These are phyloP conservation scores for Lecanicillium sp. DNA, from an alignment of 2,329 filamentous ascomycete genomes.

Conservation along the genomic window DNA sequence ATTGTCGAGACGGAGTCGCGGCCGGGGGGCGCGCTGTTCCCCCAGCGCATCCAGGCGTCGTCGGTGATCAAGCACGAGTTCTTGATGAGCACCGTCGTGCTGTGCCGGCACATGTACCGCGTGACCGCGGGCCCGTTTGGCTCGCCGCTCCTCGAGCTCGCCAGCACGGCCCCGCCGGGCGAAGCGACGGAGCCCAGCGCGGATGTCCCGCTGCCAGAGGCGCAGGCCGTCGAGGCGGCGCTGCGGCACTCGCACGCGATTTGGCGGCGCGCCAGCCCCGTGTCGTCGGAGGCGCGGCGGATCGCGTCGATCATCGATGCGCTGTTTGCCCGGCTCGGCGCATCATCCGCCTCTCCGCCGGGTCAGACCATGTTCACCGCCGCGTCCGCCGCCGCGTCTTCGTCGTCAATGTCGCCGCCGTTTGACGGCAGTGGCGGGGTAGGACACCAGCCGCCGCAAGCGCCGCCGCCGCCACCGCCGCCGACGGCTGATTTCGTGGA, in stretches of 20 bases:
- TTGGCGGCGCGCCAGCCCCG: background rate
- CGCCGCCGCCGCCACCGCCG: background rate
- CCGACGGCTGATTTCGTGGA: background rate
- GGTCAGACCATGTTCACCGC: no score
- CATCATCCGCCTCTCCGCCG: no score
- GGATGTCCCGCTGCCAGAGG: background rate
- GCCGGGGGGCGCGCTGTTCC: conserved; percentile 8
- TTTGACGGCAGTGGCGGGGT: no score
- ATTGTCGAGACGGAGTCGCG: conserved; percentile 7
- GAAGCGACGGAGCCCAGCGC: background rate
- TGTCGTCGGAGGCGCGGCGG: conserved; percentile 4
- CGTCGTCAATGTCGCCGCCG: background rate
- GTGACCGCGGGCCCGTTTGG: conserved; percentile 3
- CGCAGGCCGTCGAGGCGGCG: conserved; percentile 1
- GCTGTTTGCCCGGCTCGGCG: background rate
- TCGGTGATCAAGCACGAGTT: conserved; percentile 12
- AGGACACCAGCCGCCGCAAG: no score
- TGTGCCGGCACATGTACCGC: conserved; percentile 11
- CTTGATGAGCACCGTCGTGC: conserved; percentile 11
- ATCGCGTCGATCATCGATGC: conserved; percentile 7
- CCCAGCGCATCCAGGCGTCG: conserved; percentile 10
- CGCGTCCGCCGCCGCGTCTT: background rate
- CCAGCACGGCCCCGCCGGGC: no score
- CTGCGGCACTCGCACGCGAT: conserved; percentile 6
- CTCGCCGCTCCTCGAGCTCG: conserved; percentile 5